These are phyloP conservation scores for Daldinia decipiens DNA, from an alignment of 495 filamentous ascomycete species.

Conservation along the genomic window DNA sequence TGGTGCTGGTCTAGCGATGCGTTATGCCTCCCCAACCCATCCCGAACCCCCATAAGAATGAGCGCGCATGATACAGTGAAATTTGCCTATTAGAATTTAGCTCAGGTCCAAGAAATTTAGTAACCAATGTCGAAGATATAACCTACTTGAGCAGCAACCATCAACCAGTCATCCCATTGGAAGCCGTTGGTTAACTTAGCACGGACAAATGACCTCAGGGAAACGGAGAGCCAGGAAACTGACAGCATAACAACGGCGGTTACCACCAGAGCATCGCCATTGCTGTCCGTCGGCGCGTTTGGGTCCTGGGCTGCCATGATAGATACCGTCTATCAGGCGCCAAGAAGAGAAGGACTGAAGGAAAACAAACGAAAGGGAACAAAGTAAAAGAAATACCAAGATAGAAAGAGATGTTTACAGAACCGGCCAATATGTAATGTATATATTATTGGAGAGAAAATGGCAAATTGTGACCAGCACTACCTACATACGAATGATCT, in stretches of 20 bases:
- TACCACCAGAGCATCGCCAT: conserved; percentile 50
- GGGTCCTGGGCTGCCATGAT: conserved; percentile 49
- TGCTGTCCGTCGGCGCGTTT: conserved; percentile 48
- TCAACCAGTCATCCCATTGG: conserved; percentile 56
- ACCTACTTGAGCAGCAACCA: conserved; percentile 53
- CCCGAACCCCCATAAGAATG: conserved; percentile 45
- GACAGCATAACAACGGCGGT: conserved; percentile 46
- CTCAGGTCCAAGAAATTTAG: conserved; percentile 14
- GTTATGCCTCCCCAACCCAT: conserved; percentile 54
- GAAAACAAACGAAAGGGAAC: conserved; percentile 26
- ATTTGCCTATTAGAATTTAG: conserved; percentile 39
- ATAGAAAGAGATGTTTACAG: conserved; percentile 19
- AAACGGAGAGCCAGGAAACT: conserved; percentile 50
- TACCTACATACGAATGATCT: conserved; percentile 5
- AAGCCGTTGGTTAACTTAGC: conserved; percentile 52
- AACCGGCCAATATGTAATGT: conserved; percentile 26
- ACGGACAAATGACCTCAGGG: conserved; percentile 51
- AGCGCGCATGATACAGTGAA: conserved; percentile 52
- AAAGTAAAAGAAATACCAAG: conserved; percentile 30
- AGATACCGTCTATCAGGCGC: conserved; percentile 40
- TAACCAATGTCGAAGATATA: not conserved
- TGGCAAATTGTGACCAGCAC: conserved; percentile 23
- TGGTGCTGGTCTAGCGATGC: conserved; percentile 44
- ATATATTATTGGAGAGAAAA: conserved; percentile 12
- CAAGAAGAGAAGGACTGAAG: conserved; percentile 29